Conservation (phyloP, 2,329 filamentous ascomycete species). For the Geosmithia flava region DNA sequence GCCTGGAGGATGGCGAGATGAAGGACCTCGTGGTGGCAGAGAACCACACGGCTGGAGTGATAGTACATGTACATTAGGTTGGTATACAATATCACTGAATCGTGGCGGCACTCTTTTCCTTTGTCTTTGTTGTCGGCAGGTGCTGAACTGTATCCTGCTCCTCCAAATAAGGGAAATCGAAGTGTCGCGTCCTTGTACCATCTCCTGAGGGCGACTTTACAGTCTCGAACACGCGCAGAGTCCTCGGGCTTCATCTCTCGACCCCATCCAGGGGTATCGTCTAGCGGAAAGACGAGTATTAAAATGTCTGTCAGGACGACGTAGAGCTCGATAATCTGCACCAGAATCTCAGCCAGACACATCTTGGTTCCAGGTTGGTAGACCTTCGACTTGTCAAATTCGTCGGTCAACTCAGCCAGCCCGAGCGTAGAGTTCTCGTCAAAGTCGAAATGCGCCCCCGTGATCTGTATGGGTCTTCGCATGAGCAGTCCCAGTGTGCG, state of each 20-base stretch:
- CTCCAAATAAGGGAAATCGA: constrained; percentile 24
- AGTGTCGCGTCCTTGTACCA: constrained; percentile 27
- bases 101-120: constrained; percentile 17
- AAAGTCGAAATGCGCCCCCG: constrained; percentile 31
- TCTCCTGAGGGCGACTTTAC: constrained; percentile 20
- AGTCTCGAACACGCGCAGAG: constrained; percentile 17
- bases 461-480: constrained; percentile 36
- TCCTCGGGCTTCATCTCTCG: constrained; percentile 17
- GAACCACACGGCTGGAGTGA: constrained; percentile 27
- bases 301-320: constrained; percentile 33
- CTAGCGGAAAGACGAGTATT: constrained; percentile 28
- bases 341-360: constrained; percentile 28
- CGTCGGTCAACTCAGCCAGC: constrained; percentile 30
- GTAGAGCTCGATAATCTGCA: constrained; percentile 30
- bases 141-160: constrained; percentile 9
- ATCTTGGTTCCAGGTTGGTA: constrained; percentile 32
- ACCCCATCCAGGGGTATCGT: constrained; percentile 27
- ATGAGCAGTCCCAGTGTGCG: constrained; percentile 35
- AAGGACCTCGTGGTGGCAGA: constrained; percentile 33
- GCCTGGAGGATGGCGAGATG: constrained; percentile 27
- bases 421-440: constrained; percentile 21
- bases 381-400: constrained; percentile 29
- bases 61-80: constrained; percentile 40
- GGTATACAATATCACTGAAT: constrained; percentile 30
- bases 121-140: constrained; percentile 9